These are phyloP conservation scores for Solanum sparsipilum DNA, from an alignment of 257 asterid species.

Conservation along the genomic window DNA sequence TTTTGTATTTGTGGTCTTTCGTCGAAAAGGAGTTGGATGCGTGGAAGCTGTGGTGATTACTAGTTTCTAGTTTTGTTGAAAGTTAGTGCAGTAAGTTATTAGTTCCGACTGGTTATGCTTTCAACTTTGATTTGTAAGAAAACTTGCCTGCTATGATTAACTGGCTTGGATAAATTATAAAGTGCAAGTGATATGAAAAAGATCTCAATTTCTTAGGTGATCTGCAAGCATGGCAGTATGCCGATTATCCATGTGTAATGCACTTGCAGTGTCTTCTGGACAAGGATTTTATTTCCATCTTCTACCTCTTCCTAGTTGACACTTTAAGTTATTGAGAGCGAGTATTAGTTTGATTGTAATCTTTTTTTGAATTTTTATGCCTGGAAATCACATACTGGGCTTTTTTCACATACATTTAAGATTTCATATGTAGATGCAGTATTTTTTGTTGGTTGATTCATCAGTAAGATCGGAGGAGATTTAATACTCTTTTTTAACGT, in stretches of 20 bases:
- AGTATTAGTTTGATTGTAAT: background rate
- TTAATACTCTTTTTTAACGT: background rate
- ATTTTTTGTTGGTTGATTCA: background rate
- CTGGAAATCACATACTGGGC: background rate
- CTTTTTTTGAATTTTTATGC: background rate
- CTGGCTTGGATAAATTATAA: background rate
- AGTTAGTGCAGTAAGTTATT: background rate
- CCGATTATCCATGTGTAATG: background rate
- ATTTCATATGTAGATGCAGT: background rate
- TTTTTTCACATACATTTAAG: background rate
- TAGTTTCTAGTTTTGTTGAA: background rate
- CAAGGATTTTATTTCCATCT: background rate
- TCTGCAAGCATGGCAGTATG: background rate
- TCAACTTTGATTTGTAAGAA: background rate
- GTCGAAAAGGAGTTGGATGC: background rate
- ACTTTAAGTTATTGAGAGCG: background rate
- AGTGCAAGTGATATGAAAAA: background rate
- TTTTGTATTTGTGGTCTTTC: too few species aligned
- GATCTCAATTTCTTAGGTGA: background rate
- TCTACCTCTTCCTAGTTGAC: background rate
- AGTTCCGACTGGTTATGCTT: background rate
- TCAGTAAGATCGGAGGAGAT: background rate
- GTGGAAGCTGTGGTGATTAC: background rate
- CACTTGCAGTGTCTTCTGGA: background rate
- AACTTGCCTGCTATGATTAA: background rate